Base-by-base conservation (phyloP, 306 rosid species). In the Clitoria ternatea region DNA sequence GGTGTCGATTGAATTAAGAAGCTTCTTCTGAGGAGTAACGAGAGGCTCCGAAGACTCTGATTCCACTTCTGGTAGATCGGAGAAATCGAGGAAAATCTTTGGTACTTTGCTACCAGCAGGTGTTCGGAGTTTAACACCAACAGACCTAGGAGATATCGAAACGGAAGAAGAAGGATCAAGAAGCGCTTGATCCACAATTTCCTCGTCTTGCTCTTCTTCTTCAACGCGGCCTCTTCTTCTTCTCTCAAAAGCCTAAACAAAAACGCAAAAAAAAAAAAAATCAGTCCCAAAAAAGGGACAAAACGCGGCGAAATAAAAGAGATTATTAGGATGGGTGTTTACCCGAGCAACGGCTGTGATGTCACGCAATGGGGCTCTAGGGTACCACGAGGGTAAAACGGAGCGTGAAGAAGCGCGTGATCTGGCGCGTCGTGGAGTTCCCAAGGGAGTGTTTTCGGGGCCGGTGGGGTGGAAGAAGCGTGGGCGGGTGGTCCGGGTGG, bases 11-110 rank as follows among this genome's bases (percentile, higher is more conserved):
- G 87, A 84, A 36, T 89, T 82, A 19, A 94, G 73, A 6, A 91
- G 87, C 43, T 87, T 91, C 87, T 87, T 94, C 79, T 91, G 90
- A 0, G 96, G 99, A 2, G 96, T 91, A 0, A 90, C n/a, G n/a
- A n/a, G n/a, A n/a, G n/a, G n/a, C n/a, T n/a, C n/a, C n/a, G n/a
- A 78, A 27, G 79, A 76, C 2, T 87, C 92, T 0, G 88, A 64
- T 17, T 74, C 90, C 13, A 61, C 88, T 32, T 69, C 53, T 0
- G 63, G 53, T 45, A 81, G 81, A 4, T 80, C 77, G 0, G 89
- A 9, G 17, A 89, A 37, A 1, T 84, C 91, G 0, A 49, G 73
- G 18, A 83, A n/a, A 44, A 94, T 67, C 29, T 76, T 75, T 0
- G 82, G 83, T 0, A 78, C 50, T 20, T 81, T 78, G 17, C 63